Conservation (phyloP, 306 rosid genomes). For the Fragaria nilgerrensis region DNA sequence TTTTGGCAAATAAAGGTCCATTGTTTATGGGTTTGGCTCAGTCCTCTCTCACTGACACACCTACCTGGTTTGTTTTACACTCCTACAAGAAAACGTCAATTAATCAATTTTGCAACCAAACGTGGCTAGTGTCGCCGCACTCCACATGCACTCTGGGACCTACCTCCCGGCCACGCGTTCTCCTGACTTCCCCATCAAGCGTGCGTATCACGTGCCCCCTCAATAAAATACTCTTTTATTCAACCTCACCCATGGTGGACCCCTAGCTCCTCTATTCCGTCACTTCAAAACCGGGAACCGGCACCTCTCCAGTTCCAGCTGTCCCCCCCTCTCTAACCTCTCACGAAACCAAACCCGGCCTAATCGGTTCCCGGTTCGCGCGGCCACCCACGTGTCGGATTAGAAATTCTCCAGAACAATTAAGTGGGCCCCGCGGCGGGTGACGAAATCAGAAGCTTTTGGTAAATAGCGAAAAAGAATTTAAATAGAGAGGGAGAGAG, state of each 20-base stretch:
- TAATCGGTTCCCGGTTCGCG: slow-evolving; percentile 10
- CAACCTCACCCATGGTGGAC: slow-evolving; percentile 17
- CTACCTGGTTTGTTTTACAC: no score
- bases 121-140: slow-evolving; percentile 17
- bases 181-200: slow-evolving; percentile 41
- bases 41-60: no score
- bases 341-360: slow-evolving; percentile 4
- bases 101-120: no score
- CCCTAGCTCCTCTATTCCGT: not conserved
- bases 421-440: slow-evolving; percentile 32
- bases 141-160: slow-evolving; percentile 45
- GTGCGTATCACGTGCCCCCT: slow-evolving; percentile 63
- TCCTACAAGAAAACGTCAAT: no score
- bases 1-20: no score
- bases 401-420: not conserved
- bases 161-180: slow-evolving; percentile 57
- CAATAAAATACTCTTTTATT: not conserved
- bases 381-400: slow-evolving; percentile 37
- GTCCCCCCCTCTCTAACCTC: not conserved
- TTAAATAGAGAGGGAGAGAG: slow-evolving; percentile 19
- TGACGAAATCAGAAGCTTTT: slow-evolving; percentile 42
- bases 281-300: slow-evolving; percentile 33
- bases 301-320: slow-evolving; percentile 23
- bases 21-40: no score
- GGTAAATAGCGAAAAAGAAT: slow-evolving; percentile 15